Base-by-base conservation (phyloP, 1,139 yeast species). In the Geotrichum aggregatum region DNA sequence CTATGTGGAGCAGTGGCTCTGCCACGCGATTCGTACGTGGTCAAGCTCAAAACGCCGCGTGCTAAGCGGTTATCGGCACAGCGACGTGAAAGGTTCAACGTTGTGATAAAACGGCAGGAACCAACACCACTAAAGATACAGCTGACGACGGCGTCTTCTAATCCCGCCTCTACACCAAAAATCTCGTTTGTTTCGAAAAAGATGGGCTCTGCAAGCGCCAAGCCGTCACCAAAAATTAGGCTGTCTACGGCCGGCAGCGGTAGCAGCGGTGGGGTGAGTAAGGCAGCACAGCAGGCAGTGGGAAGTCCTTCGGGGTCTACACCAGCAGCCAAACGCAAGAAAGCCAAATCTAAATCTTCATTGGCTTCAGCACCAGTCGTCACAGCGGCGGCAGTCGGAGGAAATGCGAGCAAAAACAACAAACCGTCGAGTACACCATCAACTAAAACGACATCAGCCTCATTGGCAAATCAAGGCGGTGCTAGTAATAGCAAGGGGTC, bases 31-130 rank as follows among this genome's bases (percentile, higher is more conserved):
- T 74, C 80, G 2, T 77, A 83, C 46, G 64, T 78, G 19, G 87
- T 88, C 1, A 76, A 72, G 10, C 70, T 89, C 18, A 78, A 82
- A 1, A 71, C 83, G 16, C 97, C 96, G 2, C 76, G 79, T 50
- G 83, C 82, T 56, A 83, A 79, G 66, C 80, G 80, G 61, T 71
- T 91, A 36, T 80, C 79, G 2, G 85, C 86, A 1, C 78, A 76
- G 59, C 66, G 76, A 52, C 55, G 72, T 30, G 82, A 77, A 1
- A 69, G 73, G 14, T 82, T 81, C 2, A 71, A 70, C 49, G 66
- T 81, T 5, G 69, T 75, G 44, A 52, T 64, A 22, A 54, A 50
- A 45, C 35, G 57, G 21, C 49, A 52, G 24, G 41, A 38, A 3
- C 31, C n/a, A n/a, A n/a, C n/a, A n/a, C 44, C 14, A 21, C 26